Percentiles rank a stretch among this genome's conserved stretches.
phyloP scores from a whole-genome alignment of 2,329 filamentous ascomycete genomes.

The Cladophialophora carrionii region DNA sequence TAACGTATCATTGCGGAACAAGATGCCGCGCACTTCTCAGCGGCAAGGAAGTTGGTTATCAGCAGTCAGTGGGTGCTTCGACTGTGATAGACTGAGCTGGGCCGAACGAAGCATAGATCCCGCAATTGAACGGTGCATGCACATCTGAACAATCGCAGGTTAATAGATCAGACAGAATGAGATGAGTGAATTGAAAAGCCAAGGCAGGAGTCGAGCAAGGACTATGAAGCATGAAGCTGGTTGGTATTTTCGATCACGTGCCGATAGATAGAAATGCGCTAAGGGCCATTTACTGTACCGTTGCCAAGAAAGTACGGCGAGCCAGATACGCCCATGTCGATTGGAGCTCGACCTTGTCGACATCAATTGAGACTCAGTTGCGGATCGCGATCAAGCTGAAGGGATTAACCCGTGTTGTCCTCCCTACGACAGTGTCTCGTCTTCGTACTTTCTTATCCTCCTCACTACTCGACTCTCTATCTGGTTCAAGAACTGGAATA shows the following conservation, averaged over 20 bases:
- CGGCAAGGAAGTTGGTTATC: background rate
- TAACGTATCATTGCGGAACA: background rate
- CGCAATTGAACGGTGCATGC: background rate
- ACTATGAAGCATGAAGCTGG: background rate
- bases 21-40: slow-evolving; percentile 11
- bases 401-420: background rate
- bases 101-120: background rate
- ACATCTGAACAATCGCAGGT: background rate
- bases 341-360: background rate
- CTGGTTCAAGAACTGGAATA: background rate
- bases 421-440: background rate
- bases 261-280: background rate
- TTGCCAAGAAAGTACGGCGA: slow-evolving; percentile 14
- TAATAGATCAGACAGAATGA: background rate
- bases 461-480: slow-evolving; percentile 1
- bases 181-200: background rate
- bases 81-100: background rate
- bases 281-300: background rate
- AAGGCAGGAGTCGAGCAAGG: background rate
- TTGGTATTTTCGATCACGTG: background rate
- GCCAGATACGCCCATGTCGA: slow-evolving; percentile 6
- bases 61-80: background rate
- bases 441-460: background rate
- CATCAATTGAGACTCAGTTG: background rate
- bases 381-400: background rate